Evolutionary conservation across 2,329 filamentous ascomycete genomes (phyloP), one percentile per base, ranked within the genome.

Genomic region (Epichloe typhina): DNA sequence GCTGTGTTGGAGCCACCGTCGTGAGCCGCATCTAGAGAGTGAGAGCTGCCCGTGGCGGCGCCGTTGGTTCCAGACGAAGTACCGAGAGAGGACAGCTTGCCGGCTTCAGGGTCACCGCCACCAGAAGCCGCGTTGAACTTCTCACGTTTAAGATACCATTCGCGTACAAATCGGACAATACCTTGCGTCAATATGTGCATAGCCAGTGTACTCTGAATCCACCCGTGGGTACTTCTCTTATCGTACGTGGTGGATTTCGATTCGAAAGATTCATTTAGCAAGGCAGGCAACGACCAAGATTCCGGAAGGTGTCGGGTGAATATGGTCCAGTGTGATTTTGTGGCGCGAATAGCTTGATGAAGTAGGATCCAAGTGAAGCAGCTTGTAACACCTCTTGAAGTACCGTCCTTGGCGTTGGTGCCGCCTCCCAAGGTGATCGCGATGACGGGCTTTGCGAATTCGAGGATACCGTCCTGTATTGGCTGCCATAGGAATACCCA

Each of bases 401-500:
- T 81, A 48, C 83, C 82, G 53, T 83, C 79, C 57, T 76, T 78
- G 7, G 81, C 80, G 55, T 77, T 82, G 7, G 82, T 84, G 53
- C 88, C 88, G 53, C 89, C 90, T 55, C 90, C 90, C 11, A 96
- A 72, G 0, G 89, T 94, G 52, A 95, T 82, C 52, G 90, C 90
- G 62, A 96, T 94, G 63, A 95, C 88, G 52, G 91, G 87, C 67
- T 96, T 91, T 53, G 90, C 88, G 49, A 95, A 77, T 64, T 96
- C 90, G 58, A 96, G 75, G 52, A 91, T 84, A 62, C 94, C 84
- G 62, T 88, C 87, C 64, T 95, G 90, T 55, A 91, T 79, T 52
- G 88, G 88, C 35, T 83, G 82, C 86, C 86, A 94, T 54, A 95
- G 76, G 58, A 93, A 86, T 45, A 95, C 74, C 87, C 89, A 96